Conservation (phyloP, 768 basidiomycete species). For the Porphyrellus cyaneotinctus region DNA sequence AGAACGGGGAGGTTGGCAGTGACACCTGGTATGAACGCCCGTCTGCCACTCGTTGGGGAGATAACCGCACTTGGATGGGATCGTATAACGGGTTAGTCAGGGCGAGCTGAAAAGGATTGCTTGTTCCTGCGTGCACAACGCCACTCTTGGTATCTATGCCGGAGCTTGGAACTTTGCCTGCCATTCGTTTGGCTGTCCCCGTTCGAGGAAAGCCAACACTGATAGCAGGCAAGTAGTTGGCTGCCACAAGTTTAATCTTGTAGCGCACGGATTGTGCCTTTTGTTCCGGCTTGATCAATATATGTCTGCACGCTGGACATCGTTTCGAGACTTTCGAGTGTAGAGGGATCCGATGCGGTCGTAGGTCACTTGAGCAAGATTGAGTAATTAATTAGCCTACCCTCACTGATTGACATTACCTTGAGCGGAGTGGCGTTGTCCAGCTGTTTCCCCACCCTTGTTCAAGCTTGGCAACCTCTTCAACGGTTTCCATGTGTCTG, state of each 20-base stretch:
- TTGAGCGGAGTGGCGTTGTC: constrained; percentile 59
- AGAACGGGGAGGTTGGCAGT: constrained; percentile 72
- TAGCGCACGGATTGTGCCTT: constrained; percentile 92
- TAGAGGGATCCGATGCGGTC: constrained; percentile 86
- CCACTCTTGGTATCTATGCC: constrained; percentile 36
- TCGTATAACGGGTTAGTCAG: constrained; percentile 96
- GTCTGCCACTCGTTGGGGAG: constrained; percentile 58
- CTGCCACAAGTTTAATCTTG: constrained; percentile 96
- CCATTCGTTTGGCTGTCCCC: constrained; percentile 35
- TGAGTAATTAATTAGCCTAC: neutral
- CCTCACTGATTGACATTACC: constrained; percentile 36
- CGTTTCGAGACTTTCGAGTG: constrained; percentile 95
- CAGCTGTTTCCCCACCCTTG: constrained; percentile 83
- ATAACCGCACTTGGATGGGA: constrained; percentile 87
- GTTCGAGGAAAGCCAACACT: constrained; percentile 64
- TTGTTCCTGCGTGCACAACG: constrained; percentile 65
- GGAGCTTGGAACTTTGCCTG: constrained; percentile 34
- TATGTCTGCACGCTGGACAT: constrained; percentile 90
- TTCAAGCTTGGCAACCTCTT: constrained; percentile 66
- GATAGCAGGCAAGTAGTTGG: constrained; percentile 90
- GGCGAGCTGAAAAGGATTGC: constrained; percentile 85
- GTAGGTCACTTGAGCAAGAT: constrained; percentile 56
- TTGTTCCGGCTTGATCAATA: constrained; percentile 96
- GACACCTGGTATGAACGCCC: constrained; percentile 62
- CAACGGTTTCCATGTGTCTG: constrained; percentile 54